A percentile compares a stretch with the other conserved stretches of the same genome.
phyloP scores from a whole-genome alignment of 1,284 basidiomycete genomes.

The Bjerkandera adusta region DNA sequence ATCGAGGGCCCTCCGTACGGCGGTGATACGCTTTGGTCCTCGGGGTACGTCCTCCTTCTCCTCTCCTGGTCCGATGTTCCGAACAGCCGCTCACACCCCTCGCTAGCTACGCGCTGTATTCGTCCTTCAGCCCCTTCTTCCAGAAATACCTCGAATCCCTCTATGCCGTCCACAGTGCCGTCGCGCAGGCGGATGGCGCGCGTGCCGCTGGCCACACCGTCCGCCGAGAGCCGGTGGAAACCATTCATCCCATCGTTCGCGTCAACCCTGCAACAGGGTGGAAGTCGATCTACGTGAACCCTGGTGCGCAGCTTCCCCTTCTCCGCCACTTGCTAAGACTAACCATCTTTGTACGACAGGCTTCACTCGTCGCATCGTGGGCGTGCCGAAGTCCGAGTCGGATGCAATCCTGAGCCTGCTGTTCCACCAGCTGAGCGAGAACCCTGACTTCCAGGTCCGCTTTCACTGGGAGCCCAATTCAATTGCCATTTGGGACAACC shows the following conservation, averaged over 20 bases:
- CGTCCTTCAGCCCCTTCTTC: slow-evolving; percentile 64
- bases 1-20: slow-evolving; percentile 63
- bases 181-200: slow-evolving; percentile 66
- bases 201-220: slow-evolving; percentile 63
- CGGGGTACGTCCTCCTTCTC: slow-evolving; percentile 42
- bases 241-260: slow-evolving; percentile 64
- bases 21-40: slow-evolving; percentile 72
- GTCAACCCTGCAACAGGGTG: slow-evolving; percentile 81
- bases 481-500: slow-evolving; percentile 74
- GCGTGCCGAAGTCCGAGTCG: slow-evolving; percentile 77
- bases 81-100: slow-evolving; percentile 12
- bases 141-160: slow-evolving; percentile 68
- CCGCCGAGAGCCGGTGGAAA: slow-evolving; percentile 68
- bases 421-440: slow-evolving; percentile 67
- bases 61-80: slow-evolving; percentile 4
- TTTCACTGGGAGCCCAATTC: slow-evolving; percentile 71
- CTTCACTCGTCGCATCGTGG: slow-evolving; percentile 69
- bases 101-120: slow-evolving; percentile 62
- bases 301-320: slow-evolving; percentile 29
- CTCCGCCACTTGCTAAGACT: slow-evolving; percentile 6
- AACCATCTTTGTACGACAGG: slow-evolving; percentile 34
- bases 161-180: slow-evolving; percentile 64
- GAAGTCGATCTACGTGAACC: slow-evolving; percentile 78
- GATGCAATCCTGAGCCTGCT: slow-evolving; percentile 70
- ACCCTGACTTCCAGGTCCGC: slow-evolving; percentile 70